Evolutionary conservation across 495 filamentous ascomycete species (phyloP), one percentile per base, ranked within the genome.

Genomic region (Jackrogersella minutella): DNA sequence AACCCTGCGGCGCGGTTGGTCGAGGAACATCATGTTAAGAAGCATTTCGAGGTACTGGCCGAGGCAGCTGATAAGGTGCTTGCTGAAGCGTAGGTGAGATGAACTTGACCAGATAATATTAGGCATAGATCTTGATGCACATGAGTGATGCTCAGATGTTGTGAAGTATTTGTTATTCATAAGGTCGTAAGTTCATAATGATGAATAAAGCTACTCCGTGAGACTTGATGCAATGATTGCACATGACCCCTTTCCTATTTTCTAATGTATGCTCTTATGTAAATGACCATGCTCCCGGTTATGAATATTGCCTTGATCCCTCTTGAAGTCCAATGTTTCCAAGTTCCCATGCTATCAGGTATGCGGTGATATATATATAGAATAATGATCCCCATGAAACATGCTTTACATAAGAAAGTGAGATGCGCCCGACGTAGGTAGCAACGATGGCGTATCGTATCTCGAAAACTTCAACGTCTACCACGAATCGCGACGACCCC

Each of bases 1-100:
- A 87, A 96, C 8, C 90, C 89, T 54, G 81, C 77, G 19, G 87
- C 87, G 16, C 81, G 82, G 40, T 80, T 82, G 14, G 85, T 90
- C 0, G 86, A 93, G 77, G 88, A 90, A 77, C 85, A 87, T 68
- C 88, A 90, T 75, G 75, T 97, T 7, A 77, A 82, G 52, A 82
- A 83, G 63, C 90, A 92, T 3, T 97, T 97, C 79, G 86, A 90
- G n/a, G 85, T 93, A 44, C 46, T 97, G 2, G 88, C 93, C 1
- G 78, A 84, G 58, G 85, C 82, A 6, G 84, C 90, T 0, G 90
- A 92, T 76, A 87, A 88, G 68, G 79, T 87, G 10, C 73, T 81
- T 56, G 59, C 67, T 46, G 63, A 61, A 31, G 49, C 28, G 30
- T 65, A 69, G 66, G 60, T 13, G 4, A 36, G 19, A 51, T 34